Evolutionary conservation across 441 rosid species (phyloP), one percentile per base, ranked within the genome.

Genomic region (Pelargonium citronellum): DNA sequence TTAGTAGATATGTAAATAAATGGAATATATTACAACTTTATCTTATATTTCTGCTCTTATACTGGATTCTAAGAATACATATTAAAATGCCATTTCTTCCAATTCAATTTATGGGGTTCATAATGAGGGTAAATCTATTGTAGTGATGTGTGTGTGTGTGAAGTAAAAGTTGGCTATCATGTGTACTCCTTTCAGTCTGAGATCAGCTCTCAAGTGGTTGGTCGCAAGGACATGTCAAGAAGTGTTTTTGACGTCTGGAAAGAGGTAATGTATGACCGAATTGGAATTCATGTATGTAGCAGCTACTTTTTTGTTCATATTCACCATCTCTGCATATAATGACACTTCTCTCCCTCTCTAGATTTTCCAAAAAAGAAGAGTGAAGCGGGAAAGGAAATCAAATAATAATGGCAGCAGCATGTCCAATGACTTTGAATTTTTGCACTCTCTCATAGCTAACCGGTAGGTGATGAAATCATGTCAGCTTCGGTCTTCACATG

Each of bases 241-340:
- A 86, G 86, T 84, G 81, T 87, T 71, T 95, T 89, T 83, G 97
- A 95, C 72, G 79, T 95, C 78, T 95, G 98, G 99, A 95, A 90
- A 82, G 99, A 92, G 98, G 99, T 92, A 77, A 67, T 37, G 39
- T 24, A 55, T 67, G 57, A 64, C 43, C 30, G 71, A 61, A 53
- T 51, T 46, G 76, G 46, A 27, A 68, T 72, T 71, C 34, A 47
- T 68, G 61, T 70, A 58, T 60, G 65, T 55, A 46, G 53, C 37
- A 46, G 63, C 53, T 62, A 57, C 64, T 73, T 73, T 64, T 34
- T 64, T 43, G 64, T 74, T 57, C 20, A 51, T 75, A 67, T 77
- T 66, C 63, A 44, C 53, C 69, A 77, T 69, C 58, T 72, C 72
- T 49, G 71, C 44, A 57, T 71, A 58, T 68, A 46, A 61, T 20